Percentiles rank a stretch among this genome's conserved stretches.
Evolutionary conservation across 164 flowering plant species (phyloP).

Genomic region (Nymphaea thermarum): DNA sequence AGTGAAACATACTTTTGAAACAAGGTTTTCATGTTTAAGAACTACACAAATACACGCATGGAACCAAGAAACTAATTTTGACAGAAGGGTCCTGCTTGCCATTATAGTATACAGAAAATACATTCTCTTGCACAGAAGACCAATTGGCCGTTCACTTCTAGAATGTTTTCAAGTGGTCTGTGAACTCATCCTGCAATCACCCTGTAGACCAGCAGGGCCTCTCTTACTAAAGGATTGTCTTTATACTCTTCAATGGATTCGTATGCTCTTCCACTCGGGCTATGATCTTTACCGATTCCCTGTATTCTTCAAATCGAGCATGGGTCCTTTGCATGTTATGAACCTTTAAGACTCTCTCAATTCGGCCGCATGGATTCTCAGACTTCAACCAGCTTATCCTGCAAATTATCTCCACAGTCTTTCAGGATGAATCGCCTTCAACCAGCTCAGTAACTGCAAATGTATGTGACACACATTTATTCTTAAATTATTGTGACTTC

Average conservation of each 20-base stretch:
- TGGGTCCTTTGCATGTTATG: slow-evolving; percentile 61
- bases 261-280: slow-evolving; percentile 68
- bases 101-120: too few species aligned
- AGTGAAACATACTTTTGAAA: too few species aligned
- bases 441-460: slow-evolving; percentile 51
- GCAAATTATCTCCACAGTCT: slow-evolving; percentile 62
- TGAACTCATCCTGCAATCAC: slow-evolving; percentile 79
- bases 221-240: slow-evolving; percentile 24
- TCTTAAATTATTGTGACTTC: too few species aligned
- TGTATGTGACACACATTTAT: too few species aligned
- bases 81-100: too few species aligned
- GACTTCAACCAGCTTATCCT: slow-evolving; percentile 51
- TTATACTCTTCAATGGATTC: slow-evolving; percentile 31
- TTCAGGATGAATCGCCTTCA: slow-evolving; percentile 63
- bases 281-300: slow-evolving; percentile 52
- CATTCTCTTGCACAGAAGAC: slow-evolving; percentile 1
- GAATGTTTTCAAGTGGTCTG: slow-evolving; percentile 50
- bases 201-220: slow-evolving; percentile 57
- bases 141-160: slow-evolving; percentile 41
- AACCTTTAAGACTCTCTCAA: slow-evolving; percentile 57
- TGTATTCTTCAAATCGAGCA: slow-evolving; percentile 53
- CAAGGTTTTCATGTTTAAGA: too few species aligned
- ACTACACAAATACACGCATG: too few species aligned
- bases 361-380: slow-evolving; percentile 36
- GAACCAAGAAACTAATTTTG: too few species aligned